Evolutionary conservation across 306 rosid genomes (phyloP).

Genomic region (Inga laurina): DNA sequence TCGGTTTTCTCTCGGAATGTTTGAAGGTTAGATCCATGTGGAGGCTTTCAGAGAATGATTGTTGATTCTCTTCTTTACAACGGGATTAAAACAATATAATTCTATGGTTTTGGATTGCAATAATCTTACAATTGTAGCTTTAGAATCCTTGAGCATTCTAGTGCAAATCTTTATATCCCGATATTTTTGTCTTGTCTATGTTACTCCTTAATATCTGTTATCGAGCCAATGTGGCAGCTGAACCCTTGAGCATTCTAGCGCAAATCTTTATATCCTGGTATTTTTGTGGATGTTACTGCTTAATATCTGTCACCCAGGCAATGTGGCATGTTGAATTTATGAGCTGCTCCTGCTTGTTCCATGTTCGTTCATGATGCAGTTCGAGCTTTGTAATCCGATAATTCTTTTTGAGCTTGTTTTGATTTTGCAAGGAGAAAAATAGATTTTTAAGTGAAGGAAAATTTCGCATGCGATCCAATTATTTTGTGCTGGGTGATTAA

Average conservation of each 20-base stretch:
- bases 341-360: not conserved
- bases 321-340: not conserved
- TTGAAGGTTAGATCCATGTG: not conserved
- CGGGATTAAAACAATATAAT: not conserved
- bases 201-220: not conserved
- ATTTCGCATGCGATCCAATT: not conserved
- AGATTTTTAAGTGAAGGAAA: not conserved
- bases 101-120: conserved; percentile 29
- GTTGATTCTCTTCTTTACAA: not conserved
- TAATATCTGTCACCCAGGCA: not conserved
- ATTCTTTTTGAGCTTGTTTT: not conserved
- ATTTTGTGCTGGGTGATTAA: not conserved
- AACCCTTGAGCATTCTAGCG: not conserved
- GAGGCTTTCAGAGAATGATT: not conserved
- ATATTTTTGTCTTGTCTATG: conserved; percentile 27
- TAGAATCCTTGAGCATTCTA: not conserved
- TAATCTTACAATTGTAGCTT: conserved; percentile 18
- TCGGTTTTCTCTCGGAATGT: not conserved
- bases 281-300: conserved; percentile 9
- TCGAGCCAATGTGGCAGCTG: not conserved
- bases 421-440: not conserved
- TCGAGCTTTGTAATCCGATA: not conserved
- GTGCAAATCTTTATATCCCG: not conserved
- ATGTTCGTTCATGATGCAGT: not conserved
- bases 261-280: not conserved